Evolutionary conservation across 257 asterid genomes (phyloP).

Genomic region (Fraxinus americana): DNA sequence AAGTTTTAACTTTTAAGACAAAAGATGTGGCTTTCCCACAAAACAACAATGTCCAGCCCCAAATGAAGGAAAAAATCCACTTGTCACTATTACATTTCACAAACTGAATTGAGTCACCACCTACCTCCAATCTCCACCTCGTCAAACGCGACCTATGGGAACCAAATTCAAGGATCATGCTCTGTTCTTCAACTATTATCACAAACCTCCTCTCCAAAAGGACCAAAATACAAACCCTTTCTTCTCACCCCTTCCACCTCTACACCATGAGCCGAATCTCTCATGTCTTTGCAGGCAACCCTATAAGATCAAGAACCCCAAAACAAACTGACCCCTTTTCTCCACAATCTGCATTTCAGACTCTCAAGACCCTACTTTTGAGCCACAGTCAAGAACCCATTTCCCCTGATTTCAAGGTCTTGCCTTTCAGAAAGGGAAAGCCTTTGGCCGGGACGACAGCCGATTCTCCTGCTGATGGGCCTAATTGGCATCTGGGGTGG

Average conservation of each 20-base stretch:
- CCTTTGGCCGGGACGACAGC: slow-evolving; percentile 66
- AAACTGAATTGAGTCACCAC: not conserved
- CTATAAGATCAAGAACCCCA: slow-evolving; percentile 61
- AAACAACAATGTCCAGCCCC: not conserved
- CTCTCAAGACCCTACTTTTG: slow-evolving; percentile 62
- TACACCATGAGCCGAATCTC: not conserved
- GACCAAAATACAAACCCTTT: not conserved
- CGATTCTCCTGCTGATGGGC: slow-evolving; percentile 37
- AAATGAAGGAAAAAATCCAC: not conserved
- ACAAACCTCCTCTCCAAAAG: not conserved
- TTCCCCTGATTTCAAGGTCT: slow-evolving; percentile 67
- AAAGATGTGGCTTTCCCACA: not conserved
- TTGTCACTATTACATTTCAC: not conserved
- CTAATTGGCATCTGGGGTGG: slow-evolving; percentile 82
- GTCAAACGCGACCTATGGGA: not conserved
- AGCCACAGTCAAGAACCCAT: slow-evolving; percentile 39
- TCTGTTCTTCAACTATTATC: not conserved
- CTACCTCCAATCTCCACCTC: not conserved
- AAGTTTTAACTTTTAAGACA: no score
- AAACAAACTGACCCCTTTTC: slow-evolving; percentile 67
- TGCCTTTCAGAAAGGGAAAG: slow-evolving; percentile 86
- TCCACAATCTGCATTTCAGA: slow-evolving; percentile 69
- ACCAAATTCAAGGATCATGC: slow-evolving; percentile 5
- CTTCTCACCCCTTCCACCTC: not conserved
- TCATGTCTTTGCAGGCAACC: slow-evolving; percentile 84